Evolutionary conservation across 768 basidiomycete species (phyloP), one percentile per base, ranked within the genome.

Genomic region (Kwoniella dendrophila): DNA sequence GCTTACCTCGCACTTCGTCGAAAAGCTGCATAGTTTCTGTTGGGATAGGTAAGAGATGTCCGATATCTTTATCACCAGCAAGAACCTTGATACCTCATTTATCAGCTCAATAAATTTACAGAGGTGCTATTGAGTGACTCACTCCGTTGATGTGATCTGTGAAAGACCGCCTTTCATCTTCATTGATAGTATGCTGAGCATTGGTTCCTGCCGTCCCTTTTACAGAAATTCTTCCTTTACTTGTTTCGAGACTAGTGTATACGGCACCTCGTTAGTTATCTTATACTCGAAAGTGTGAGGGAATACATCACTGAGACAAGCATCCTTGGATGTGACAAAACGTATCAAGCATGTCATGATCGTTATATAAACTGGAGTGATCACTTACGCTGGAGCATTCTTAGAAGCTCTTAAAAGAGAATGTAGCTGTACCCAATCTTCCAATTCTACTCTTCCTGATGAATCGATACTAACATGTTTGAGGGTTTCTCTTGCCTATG

Each of bases 71-170:
- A 76, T 98, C 96, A 62, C 90, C 90, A 71, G 90, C 90, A 62
- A 99, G 86, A 30, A 97, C 87, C 94, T n/a, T 97, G 68, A 45
- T 18, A 22, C 4, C 32, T 2, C 18, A n/a, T 45, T 29, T 27
- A 30, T 43, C 41, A 12, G 24, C 30, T 29, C n/a, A 20, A 48
- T 1, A 11, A 11, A 26, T 33, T 47, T 33, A 8, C 30, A 12
- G 24, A 29, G 47, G 47, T 29, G 22, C 14, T 0, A 57, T n/a
- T n/a, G n/a, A n/a, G n/a, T 8, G 5, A 55, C 89, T 66, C 72
- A 96, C 95, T 62, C 84, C 82, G 77, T 99, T 99, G 82, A 99
- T 98, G 80, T 99, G 95, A 75, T 91, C 89, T n/a, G 95, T 98
- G 81, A 98, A 98, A 76, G 95, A 93, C 22, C 85, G 82, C 55